phyloP scores from a whole-genome alignment of 2,329 filamentous ascomycete species.

The Ustilaginoidea virens region DNA sequence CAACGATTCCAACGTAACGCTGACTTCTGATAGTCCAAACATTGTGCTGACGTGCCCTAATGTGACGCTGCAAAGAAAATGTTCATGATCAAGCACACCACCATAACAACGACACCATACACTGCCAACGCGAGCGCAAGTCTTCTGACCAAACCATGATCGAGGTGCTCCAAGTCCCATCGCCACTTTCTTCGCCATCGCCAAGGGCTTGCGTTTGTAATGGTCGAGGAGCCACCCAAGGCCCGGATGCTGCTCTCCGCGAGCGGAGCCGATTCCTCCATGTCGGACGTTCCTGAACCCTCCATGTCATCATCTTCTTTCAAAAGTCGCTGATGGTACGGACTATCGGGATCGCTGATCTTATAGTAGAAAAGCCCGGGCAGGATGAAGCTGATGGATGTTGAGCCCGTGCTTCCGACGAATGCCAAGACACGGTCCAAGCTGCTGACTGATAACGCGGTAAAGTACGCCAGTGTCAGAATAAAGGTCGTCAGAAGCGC shows the following conservation, averaged over 20 bases:
- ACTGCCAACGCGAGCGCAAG: slow-evolving; percentile 60
- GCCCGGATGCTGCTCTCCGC: slow-evolving; percentile 30
- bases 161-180: slow-evolving; percentile 48
- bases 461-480: slow-evolving; percentile 70
- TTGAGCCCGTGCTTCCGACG: slow-evolving; percentile 86
- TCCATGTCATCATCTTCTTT: slow-evolving; percentile 86
- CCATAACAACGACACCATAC: slow-evolving; percentile 81
- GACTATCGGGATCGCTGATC: slow-evolving; percentile 78
- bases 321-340: slow-evolving; percentile 69
- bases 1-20: too few relatives aligned
- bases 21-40: background rate
- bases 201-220: slow-evolving; percentile 21
- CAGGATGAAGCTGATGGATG: slow-evolving; percentile 91
- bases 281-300: slow-evolving; percentile 36
- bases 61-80: slow-evolving; percentile 58
- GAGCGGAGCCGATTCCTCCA: slow-evolving; percentile 29
- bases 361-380: slow-evolving; percentile 98
- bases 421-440: slow-evolving; percentile 88
- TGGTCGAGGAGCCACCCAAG: slow-evolving; percentile 22
- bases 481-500: slow-evolving; percentile 78
- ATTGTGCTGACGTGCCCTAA: slow-evolving; percentile 20
- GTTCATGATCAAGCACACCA: slow-evolving; percentile 74
- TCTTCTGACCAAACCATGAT: slow-evolving; percentile 50
- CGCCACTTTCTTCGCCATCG: slow-evolving; percentile 41
- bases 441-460: slow-evolving; percentile 79